These are phyloP conservation scores for Udeniomyces megalosporus DNA, from an alignment of 768 basidiomycete species.

Conservation along the genomic window DNA sequence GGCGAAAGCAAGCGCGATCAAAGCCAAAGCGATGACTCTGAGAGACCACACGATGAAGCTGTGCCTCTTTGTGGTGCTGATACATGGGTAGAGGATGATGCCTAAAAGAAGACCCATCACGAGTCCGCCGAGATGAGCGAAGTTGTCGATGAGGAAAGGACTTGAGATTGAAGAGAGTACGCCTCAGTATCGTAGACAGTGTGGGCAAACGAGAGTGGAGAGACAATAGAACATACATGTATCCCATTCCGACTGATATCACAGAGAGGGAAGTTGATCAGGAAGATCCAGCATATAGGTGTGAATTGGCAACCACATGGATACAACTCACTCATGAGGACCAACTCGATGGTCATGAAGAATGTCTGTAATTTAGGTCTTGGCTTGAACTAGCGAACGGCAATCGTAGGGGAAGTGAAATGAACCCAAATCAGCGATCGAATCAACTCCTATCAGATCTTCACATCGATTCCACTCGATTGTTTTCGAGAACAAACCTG, in stretches of 20 bases:
- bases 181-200: too few species aligned
- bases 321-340: conserved; percentile 36
- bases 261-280: background rate
- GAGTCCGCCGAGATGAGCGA: conserved; percentile 63
- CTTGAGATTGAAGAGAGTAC: background rate
- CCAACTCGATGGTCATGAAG: conserved; percentile 70
- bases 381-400: conserved; percentile 42
- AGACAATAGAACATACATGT: conserved; percentile 23
- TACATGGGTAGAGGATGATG: conserved; percentile 73
- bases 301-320: background rate
- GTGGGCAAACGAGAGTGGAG: background rate
- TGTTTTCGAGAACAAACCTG: conserved; percentile 22
- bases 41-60: conserved; percentile 53
- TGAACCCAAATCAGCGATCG: too few species aligned
- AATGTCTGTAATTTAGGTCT: conserved; percentile 66
- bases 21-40: conserved; percentile 54
- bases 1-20: conserved; percentile 65
- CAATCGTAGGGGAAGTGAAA: background rate
- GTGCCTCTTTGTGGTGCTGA: conserved; percentile 62
- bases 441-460: too few species aligned
- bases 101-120: conserved; percentile 49
- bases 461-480: background rate
- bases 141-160: conserved; percentile 36
- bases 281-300: background rate
- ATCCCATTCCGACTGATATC: conserved; percentile 16